phyloP scores from a whole-genome alignment of 2,329 filamentous ascomycete genomes.

The Curvularia lunata region DNA sequence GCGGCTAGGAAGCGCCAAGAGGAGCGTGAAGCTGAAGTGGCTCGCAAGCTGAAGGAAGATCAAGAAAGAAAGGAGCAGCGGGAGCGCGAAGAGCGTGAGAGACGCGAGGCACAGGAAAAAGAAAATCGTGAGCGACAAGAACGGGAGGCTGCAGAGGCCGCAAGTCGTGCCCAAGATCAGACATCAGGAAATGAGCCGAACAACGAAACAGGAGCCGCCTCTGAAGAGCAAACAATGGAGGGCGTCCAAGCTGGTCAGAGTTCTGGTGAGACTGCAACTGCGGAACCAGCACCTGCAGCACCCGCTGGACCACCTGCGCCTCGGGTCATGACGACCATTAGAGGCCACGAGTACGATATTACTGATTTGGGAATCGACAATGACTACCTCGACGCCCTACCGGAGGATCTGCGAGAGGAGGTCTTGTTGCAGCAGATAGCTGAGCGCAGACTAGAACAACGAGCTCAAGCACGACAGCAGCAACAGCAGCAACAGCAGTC shows the following conservation, averaged over 20 bases:
- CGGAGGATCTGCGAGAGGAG: conserved; percentile 94
- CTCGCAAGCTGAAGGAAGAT: conserved; percentile 66
- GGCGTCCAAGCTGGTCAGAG: conserved; percentile 67
- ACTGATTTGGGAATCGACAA: conserved; percentile 93
- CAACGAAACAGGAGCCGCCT: conserved; percentile 48
- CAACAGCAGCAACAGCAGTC: conserved; percentile 58
- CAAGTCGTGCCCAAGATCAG: conserved; percentile 44
- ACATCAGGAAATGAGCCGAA: conserved; percentile 26
- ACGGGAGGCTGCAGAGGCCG: conserved; percentile 51
- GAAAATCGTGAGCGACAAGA: conserved; percentile 50
- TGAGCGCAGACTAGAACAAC: conserved; percentile 65
- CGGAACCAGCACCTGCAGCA: conserved; percentile 33
- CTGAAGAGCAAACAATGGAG: conserved; percentile 69
- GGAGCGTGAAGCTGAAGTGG: conserved; percentile 76
- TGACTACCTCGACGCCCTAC: conserved; percentile 95
- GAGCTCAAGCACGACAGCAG: conserved; percentile 20
- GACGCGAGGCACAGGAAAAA: conserved; percentile 60
- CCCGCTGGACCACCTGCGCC: conserved; percentile 43
- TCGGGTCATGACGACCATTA: conserved; percentile 80
- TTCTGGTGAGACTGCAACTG: conserved; percentile 24
- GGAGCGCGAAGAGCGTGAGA: conserved; percentile 65
- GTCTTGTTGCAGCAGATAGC: conserved; percentile 91
- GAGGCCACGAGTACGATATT: conserved; percentile 88
- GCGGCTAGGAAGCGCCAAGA: conserved; percentile 75
- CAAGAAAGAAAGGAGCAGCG: conserved; percentile 67